These are phyloP conservation scores for Lactarius hengduanensis DNA, from an alignment of 768 basidiomycete species.

Conservation along the genomic window DNA sequence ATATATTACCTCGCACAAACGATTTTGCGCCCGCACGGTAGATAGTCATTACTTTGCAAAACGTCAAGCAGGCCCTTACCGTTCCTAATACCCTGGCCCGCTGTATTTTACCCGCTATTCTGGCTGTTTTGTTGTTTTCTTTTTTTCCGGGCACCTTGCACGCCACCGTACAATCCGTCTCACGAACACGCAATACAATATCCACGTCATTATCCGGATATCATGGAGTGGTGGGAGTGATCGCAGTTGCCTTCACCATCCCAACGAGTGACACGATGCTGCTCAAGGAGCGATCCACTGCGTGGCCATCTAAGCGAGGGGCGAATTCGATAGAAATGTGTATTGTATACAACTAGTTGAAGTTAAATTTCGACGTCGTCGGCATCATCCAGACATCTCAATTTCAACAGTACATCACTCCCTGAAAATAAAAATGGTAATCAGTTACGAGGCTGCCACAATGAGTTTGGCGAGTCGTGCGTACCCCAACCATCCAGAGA, in stretches of 20 bases:
- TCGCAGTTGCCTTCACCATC: not conserved
- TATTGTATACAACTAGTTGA: not conserved
- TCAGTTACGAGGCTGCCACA: conserved; percentile 12
- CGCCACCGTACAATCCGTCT: conserved; percentile 38
- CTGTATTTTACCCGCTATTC: conserved; percentile 43
- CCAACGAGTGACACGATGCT: not conserved
- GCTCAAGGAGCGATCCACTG: not conserved
- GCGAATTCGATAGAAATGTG: not conserved
- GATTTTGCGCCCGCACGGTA: conserved; percentile 20
- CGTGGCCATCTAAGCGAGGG: not conserved
- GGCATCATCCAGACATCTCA: conserved; percentile 52
- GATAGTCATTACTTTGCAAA: conserved; percentile 26
- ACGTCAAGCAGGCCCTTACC: conserved; percentile 21
- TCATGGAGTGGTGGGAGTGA: conserved; percentile 10
- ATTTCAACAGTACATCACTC: conserved; percentile 53
- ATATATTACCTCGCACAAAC: conserved; percentile 22
- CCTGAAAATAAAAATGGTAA: conserved; percentile 34
- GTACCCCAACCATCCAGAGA: conserved; percentile 83
- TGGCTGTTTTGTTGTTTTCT: conserved; percentile 38
- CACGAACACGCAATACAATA: conserved; percentile 36
- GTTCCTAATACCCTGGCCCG: conserved; percentile 40
- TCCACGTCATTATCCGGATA: conserved; percentile 23
- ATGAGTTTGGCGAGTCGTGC: conserved; percentile 27
- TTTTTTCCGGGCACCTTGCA: conserved; percentile 35
- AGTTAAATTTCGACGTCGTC: conserved; percentile 50